Evolutionary conservation across 2,329 filamentous ascomycete genomes (phyloP).

Genomic region (Exophiala oligosperma): DNA sequence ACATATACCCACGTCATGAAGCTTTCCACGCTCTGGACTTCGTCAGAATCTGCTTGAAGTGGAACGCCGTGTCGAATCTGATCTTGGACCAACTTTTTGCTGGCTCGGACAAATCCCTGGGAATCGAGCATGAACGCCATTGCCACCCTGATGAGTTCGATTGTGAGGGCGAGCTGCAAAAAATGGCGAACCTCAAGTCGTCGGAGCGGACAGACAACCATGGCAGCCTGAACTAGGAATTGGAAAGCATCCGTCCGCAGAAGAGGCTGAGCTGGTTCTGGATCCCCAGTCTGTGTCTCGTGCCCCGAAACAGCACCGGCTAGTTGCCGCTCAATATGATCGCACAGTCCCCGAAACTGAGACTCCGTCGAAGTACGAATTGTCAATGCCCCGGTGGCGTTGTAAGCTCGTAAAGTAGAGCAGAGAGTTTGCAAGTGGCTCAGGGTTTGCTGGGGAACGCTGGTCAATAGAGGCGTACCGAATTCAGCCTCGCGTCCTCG

Average conservation of each 20-base stretch:
- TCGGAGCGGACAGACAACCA: conserved; percentile 24
- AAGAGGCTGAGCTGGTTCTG: conserved; percentile 49
- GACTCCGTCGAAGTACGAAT: conserved; percentile 66
- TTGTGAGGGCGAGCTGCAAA: conserved; percentile 81
- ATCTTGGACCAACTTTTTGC: conserved; percentile 7
- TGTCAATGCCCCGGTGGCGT: conserved; percentile 68
- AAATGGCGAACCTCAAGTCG: conserved; percentile 59
- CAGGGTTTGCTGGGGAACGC: conserved; percentile 77
- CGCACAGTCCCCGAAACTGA: conserved; percentile 67
- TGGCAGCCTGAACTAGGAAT: conserved; percentile 22
- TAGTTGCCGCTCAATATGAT: conserved; percentile 15
- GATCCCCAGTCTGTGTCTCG: background rate
- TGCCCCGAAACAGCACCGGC: conserved; percentile 45
- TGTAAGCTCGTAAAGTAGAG: conserved; percentile 84
- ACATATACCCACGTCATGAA: conserved; percentile 13
- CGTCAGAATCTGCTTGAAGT: conserved; percentile 4
- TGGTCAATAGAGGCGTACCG: conserved; percentile 75
- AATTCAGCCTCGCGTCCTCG: conserved; percentile 75
- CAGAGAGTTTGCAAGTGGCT: conserved; percentile 85
- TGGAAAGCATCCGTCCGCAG: conserved; percentile 60
- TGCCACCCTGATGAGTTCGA: conserved; percentile 84
- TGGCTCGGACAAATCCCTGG: conserved; percentile 10
- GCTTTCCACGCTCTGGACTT: conserved; percentile 14
- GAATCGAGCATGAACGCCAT: conserved; percentile 52
- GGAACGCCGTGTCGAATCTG: conserved; percentile 7